Evolutionary conservation across 139 green algal species (phyloP).

Genomic region (Coelastrella sp.): DNA sequence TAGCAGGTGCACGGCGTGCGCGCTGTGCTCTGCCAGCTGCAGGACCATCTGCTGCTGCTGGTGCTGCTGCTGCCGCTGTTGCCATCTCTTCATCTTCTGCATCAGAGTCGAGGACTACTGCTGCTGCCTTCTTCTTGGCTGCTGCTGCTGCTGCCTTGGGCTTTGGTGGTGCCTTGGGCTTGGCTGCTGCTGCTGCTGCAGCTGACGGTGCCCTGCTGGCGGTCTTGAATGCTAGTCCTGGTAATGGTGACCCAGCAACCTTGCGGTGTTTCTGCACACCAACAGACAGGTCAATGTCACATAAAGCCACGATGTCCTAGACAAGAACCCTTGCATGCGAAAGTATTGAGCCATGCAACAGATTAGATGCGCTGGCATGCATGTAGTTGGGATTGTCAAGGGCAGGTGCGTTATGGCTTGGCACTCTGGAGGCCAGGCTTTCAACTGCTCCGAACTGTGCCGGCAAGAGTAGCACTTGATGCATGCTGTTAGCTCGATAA

Average conservation of each 20-base stretch:
- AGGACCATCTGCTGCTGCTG: slow-evolving; percentile 1
- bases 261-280: slow-evolving; percentile 30
- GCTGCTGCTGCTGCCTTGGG: slow-evolving; percentile 18
- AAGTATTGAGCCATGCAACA: no score
- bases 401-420: no score
- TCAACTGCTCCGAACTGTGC: no score
- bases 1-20: slow-evolving; percentile 31
- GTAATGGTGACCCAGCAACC: slow-evolving; percentile 26
- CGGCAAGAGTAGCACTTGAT: no score
- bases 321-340: no score
- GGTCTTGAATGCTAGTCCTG: not conserved
- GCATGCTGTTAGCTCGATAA: no score
- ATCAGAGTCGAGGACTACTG: slow-evolving; percentile 25
- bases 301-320: no score
- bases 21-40: slow-evolving; percentile 48
- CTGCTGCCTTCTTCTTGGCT: not conserved
- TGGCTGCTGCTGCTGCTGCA: slow-evolving; percentile 8
- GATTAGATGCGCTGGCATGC: no score
- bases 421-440: no score
- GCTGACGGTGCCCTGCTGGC: slow-evolving; percentile 3
- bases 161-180: no score
- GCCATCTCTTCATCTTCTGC: not conserved
- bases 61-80: not conserved
- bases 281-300: no score
- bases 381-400: no score